These are phyloP conservation scores for Fusarium tricinctum DNA, from an alignment of 2,329 filamentous ascomycete species.

Conservation along the genomic window DNA sequence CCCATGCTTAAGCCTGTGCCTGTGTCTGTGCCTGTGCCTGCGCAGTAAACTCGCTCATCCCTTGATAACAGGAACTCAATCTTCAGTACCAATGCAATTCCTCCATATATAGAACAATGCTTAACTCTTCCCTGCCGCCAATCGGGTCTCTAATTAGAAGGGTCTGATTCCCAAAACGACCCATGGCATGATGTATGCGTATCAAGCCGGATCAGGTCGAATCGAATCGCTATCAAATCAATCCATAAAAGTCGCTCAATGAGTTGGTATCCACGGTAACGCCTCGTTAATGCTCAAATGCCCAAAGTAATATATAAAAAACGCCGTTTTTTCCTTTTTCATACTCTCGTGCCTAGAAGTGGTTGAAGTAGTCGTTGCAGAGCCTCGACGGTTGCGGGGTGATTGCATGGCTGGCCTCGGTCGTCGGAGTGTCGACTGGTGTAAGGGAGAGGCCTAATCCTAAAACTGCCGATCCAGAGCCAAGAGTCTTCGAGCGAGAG, in stretches of 20 bases:
- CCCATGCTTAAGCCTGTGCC: conserved; percentile 25
- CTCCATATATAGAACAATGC: conserved; percentile 34
- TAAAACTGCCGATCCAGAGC: conserved; percentile 40
- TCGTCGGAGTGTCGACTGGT: conserved; percentile 45
- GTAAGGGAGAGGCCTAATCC: conserved; percentile 49
- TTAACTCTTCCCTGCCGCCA: conserved; percentile 14
- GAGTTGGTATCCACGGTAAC: conserved; percentile 43
- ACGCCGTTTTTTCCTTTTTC: conserved; percentile 41
- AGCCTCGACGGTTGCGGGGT: conserved; percentile 42
- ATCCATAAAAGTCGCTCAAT: conserved; percentile 42
- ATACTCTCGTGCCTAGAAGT: conserved; percentile 40
- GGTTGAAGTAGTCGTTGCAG: conserved; percentile 47
- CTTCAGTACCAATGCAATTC: conserved; percentile 9
- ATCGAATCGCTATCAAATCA: conserved; percentile 38
- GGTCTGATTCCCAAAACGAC: conserved; percentile 32
- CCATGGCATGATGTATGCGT: conserved; percentile 31
- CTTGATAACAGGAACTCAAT: conserved; percentile 21
- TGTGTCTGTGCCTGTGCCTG: not conserved
- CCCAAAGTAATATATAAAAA: conserved; percentile 26
- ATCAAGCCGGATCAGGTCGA: conserved; percentile 44
- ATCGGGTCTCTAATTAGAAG: conserved; percentile 24
- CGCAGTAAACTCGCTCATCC: not conserved
- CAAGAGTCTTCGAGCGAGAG: conserved; percentile 55
- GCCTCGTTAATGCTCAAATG: conserved; percentile 33
- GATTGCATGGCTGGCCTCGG: conserved; percentile 28